These are phyloP conservation scores for Metschnikowia matae DNA, from an alignment of 805 yeast genomes.

Conservation along the genomic window DNA sequence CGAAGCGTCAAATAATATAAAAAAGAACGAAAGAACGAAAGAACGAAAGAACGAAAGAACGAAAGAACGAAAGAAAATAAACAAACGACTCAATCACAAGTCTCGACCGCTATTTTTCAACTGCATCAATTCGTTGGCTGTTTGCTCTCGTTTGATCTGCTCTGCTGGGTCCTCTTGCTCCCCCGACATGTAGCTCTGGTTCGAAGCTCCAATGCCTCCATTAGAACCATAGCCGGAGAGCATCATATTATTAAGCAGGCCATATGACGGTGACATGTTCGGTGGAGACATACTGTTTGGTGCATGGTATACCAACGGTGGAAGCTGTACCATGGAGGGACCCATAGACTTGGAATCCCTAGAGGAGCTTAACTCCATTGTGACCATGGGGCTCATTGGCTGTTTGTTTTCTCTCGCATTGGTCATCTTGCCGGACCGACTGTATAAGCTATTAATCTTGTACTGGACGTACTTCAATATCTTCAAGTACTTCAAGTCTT, in stretches of 20 bases:
- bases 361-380: slow-evolving; percentile 7
- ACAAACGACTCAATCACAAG: background rate
- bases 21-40: background rate
- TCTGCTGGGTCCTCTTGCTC: background rate
- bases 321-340: slow-evolving; percentile 3
- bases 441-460: slow-evolving; percentile 21
- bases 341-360: background rate
- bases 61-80: background rate
- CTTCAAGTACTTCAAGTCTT: slow-evolving; percentile 41
- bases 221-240: background rate
- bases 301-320: slow-evolving; percentile 4
- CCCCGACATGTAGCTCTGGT: background rate
- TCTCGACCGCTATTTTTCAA: slow-evolving; percentile 6
- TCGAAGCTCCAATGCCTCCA: background rate
- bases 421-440: background rate
- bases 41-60: too few species aligned
- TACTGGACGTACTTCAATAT: slow-evolving; percentile 40
- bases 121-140: slow-evolving; percentile 12
- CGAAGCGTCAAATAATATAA: background rate
- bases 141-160: slow-evolving; percentile 1
- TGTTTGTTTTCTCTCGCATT: background rate
- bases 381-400: slow-evolving; percentile 7
- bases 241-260: background rate
- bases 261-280: background rate
- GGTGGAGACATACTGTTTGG: background rate